These are phyloP conservation scores for Kurtzmaniella quercitrusa DNA, from an alignment of 1,139 yeast genomes.

Conservation along the genomic window DNA sequence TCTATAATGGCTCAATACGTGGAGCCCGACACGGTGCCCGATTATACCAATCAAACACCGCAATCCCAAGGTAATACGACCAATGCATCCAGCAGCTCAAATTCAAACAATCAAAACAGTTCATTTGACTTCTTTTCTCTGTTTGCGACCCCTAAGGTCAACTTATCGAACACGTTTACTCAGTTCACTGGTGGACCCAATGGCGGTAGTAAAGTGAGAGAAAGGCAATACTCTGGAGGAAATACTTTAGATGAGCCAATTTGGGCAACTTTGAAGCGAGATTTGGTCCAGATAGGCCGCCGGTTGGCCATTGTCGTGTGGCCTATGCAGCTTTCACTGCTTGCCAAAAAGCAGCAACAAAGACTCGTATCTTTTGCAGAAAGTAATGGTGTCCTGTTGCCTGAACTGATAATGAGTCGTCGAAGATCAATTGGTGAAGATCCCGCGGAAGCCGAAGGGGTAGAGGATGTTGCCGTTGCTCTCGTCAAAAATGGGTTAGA, in stretches of 20 bases:
- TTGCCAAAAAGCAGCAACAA: constrained; percentile 45
- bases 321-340: constrained; percentile 51
- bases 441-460: constrained; percentile 23
- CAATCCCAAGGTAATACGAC: not conserved
- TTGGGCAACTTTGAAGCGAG: constrained; percentile 62
- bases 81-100: not conserved
- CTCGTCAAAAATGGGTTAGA: constrained; percentile 38
- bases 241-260: constrained; percentile 87
- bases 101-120: not conserved
- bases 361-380: constrained; percentile 40
- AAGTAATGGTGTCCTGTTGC: constrained; percentile 42
- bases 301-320: constrained; percentile 67
- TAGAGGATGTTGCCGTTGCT: constrained; percentile 11
- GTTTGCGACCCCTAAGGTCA: constrained; percentile 38
- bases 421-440: constrained; percentile 27
- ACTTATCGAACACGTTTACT: constrained; percentile 35
- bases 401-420: constrained; percentile 31
- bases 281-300: constrained; percentile 59
- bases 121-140: constrained; percentile 15
- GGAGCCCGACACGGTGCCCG: constrained; percentile 7
- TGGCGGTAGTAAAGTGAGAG: constrained; percentile 47
- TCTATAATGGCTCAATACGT: constrained; percentile 3
- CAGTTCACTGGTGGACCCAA: constrained; percentile 29
- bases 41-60: not conserved
- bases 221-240: constrained; percentile 76